phyloP scores from a whole-genome alignment of 495 filamentous ascomycete genomes.

The Parathielavia hyrcaniae region DNA sequence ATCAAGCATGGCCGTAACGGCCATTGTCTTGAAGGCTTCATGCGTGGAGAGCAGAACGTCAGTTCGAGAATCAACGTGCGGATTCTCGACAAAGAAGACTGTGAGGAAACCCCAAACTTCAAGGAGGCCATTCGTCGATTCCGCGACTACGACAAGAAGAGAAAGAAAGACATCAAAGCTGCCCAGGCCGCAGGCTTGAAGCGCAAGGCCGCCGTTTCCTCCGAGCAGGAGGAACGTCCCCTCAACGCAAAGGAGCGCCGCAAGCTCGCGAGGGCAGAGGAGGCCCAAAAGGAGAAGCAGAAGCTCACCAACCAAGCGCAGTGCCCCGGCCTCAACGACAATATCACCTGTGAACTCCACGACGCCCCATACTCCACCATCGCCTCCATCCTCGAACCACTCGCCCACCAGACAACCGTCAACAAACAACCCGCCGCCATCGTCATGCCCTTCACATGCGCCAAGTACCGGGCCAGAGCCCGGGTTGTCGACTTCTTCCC shows the following conservation, averaged over 20 bases:
- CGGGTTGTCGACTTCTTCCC: constrained; percentile 82
- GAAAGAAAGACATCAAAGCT: constrained; percentile 40
- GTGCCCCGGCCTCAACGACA: constrained; percentile 29
- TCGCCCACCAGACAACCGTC: constrained; percentile 34
- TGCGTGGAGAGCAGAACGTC: constrained; percentile 55
- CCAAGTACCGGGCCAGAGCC: constrained; percentile 59
- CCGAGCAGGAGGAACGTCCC: constrained; percentile 24
- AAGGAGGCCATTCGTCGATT: constrained; percentile 59
- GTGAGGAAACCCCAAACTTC: constrained; percentile 45
- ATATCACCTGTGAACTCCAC: constrained; percentile 43
- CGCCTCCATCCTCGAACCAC: constrained; percentile 44
- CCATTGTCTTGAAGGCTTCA: constrained; percentile 60
- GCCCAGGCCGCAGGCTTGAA: constrained; percentile 25
- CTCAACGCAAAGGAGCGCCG: constrained; percentile 24
- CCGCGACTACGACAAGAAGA: constrained; percentile 53
- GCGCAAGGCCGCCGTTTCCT: constrained; percentile 21
- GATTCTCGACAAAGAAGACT: constrained; percentile 24
- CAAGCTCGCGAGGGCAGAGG: constrained; percentile 8
- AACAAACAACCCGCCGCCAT: constrained; percentile 38
- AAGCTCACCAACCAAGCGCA: constrained; percentile 16
- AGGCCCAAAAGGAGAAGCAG: constrained; percentile 25
- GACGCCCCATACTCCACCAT: constrained; percentile 40
- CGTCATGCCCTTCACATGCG: constrained; percentile 61
- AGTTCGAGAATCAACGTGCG: constrained; percentile 50
- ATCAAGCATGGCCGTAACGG: constrained; percentile 52